A percentile compares a stretch with the other conserved stretches of the same genome.
phyloP scores from a whole-genome alignment of 1,284 basidiomycete species.

The Boletellus deceptivus region DNA sequence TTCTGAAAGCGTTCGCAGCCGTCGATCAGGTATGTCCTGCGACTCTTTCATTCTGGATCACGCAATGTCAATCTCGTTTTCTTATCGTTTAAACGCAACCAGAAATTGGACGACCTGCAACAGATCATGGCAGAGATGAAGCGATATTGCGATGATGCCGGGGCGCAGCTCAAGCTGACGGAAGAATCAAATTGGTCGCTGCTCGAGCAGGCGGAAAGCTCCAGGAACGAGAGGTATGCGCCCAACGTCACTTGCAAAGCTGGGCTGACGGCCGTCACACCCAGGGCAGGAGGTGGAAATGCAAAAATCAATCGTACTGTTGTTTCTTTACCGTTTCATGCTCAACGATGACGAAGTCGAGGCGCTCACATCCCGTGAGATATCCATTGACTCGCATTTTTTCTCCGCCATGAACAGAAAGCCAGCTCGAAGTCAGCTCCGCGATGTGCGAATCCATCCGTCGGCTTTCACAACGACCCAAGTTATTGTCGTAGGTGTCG shows the following conservation, averaged over 20 bases:
- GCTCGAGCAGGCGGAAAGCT: slow-evolving; percentile 83
- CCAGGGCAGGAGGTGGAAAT: slow-evolving; percentile 64
- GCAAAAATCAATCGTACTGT: slow-evolving; percentile 70
- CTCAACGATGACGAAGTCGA: slow-evolving; percentile 73
- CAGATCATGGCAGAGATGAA: slow-evolving; percentile 22
- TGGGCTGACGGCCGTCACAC: background rate
- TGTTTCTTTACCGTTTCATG: slow-evolving; percentile 86
- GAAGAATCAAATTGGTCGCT: slow-evolving; percentile 79
- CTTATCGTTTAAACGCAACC: too few species aligned
- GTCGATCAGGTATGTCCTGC: slow-evolving; percentile 75
- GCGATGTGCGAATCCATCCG: slow-evolving; percentile 73
- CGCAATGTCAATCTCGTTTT: background rate
- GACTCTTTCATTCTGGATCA: background rate
- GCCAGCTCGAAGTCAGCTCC: slow-evolving; percentile 74
- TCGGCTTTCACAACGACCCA: slow-evolving; percentile 72
- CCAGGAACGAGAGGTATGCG: slow-evolving; percentile 75
- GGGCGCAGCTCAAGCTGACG: slow-evolving; percentile 73
- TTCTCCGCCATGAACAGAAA: slow-evolving; percentile 88
- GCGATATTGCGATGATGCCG: slow-evolving; percentile 47
- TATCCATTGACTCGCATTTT: slow-evolving; percentile 70
- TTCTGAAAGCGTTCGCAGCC: slow-evolving; percentile 79
- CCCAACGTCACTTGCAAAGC: background rate
- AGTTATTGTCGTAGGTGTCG: slow-evolving; percentile 69
- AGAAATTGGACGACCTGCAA: slow-evolving; percentile 30
- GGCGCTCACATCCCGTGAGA: slow-evolving; percentile 75